Conservation (phyloP, 225 moss, liverwort and hornwort species). For the Polytrichum formosum region DNA sequence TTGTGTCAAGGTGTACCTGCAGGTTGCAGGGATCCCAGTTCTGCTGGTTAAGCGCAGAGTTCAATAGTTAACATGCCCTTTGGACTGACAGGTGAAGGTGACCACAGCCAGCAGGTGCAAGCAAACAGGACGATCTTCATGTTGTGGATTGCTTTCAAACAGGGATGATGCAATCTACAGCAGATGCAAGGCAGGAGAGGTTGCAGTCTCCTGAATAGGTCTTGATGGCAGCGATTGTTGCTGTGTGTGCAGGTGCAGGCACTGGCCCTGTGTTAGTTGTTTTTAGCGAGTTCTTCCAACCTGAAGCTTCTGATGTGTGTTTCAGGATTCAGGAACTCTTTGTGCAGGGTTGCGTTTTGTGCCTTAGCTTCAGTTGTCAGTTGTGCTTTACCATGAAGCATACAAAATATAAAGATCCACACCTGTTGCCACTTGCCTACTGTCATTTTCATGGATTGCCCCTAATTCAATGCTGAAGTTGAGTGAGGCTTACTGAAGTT, state of each 20-base stretch:
- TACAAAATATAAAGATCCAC: background rate
- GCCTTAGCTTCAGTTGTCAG: background rate
- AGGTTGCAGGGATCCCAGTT: conserved; percentile 54
- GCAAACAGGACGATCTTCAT: conserved; percentile 24
- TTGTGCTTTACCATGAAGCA: background rate
- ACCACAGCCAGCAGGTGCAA: conserved; percentile 64
- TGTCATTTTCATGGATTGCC: no score
- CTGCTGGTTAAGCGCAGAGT: conserved; percentile 39
- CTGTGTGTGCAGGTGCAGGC: conserved; percentile 50
- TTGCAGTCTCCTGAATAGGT: conserved; percentile 15
- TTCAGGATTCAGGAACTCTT: background rate
- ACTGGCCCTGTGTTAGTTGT: conserved; percentile 18
- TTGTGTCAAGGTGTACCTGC: conserved; percentile 57
- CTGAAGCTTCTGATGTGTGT: conserved; percentile 1
- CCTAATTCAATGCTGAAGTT: no score
- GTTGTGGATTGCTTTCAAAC: conserved; percentile 6
- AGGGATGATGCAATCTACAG: conserved; percentile 3
- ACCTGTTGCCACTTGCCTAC: background rate
- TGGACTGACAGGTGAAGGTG: conserved; percentile 86
- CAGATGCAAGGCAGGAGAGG: conserved; percentile 28
- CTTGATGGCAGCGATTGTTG: conserved; percentile 37
- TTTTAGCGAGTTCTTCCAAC: background rate
- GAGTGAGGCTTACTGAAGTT: no score
- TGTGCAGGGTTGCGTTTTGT: conserved; percentile 4
- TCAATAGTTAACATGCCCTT: conserved; percentile 61